phyloP scores from a whole-genome alignment of 345 rosid species.

The Lepidium africanum region DNA sequence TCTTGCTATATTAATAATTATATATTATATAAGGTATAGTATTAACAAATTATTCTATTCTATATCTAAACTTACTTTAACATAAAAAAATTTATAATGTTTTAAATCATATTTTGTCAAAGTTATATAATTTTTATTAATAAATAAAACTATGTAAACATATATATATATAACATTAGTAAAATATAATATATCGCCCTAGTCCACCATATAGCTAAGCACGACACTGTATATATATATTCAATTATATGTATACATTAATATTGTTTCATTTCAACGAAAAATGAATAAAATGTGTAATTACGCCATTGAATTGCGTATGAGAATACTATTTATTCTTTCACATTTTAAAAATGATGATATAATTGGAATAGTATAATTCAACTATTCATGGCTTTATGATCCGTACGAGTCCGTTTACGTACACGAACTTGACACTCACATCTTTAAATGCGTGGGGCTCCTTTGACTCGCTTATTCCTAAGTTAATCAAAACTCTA shows the following conservation, averaged over 20 bases:
- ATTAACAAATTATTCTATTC: no score
- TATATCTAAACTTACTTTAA: no score
- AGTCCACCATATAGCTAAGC: no score
- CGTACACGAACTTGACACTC: conserved; percentile 15
- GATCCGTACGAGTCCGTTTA: conserved; percentile 20
- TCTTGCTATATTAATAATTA: no score
- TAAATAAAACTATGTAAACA: no score
- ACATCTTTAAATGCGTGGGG: background rate
- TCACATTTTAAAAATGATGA: background rate
- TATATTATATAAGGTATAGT: no score
- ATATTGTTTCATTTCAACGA: background rate
- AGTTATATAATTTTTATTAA: no score
- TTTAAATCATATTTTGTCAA: no score
- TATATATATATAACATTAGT: no score
- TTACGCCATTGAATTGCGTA: background rate
- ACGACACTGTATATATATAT: no score
- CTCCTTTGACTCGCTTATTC: background rate
- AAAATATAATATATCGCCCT: no score
- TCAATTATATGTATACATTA: background rate
- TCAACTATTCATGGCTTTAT: background rate
- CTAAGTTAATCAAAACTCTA: background rate
- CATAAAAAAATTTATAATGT: no score
- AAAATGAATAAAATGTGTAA: background rate
- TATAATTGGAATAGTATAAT: background rate
- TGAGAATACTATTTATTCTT: background rate